Conservation (phyloP, 2,329 filamentous ascomycete genomes). For the Salinomyces thailandicus region DNA sequence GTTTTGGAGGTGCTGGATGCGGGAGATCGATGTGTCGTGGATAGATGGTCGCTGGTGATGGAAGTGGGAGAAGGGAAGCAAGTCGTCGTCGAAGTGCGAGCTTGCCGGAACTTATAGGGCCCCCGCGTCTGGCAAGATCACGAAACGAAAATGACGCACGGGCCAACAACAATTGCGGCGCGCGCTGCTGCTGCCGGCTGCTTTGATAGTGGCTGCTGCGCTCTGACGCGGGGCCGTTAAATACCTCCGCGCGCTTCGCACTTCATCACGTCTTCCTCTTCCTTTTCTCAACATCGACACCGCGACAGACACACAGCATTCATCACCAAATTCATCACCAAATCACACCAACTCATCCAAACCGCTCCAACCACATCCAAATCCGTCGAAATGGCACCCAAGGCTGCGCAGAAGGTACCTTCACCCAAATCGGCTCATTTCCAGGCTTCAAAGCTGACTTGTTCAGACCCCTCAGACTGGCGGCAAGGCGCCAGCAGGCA, state of each 20-base stretch:
- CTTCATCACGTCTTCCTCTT: conserved; percentile 20
- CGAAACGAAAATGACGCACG: background rate
- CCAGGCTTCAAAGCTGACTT: background rate
- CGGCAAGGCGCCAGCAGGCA: conserved; percentile 79
- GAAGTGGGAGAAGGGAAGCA: conserved; percentile 26
- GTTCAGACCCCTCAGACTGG: conserved; percentile 71
- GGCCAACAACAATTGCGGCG: background rate
- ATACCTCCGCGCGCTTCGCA: conserved; percentile 6
- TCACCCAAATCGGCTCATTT: conserved; percentile 3
- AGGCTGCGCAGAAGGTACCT: conserved; percentile 72
- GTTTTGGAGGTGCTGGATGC: conserved; percentile 22
- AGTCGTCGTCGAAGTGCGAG: conserved; percentile 9
- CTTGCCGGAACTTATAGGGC: conserved; percentile 1
- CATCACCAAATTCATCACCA: conserved; percentile 23
- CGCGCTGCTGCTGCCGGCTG: conserved; percentile 1
- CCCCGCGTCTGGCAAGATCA: background rate
- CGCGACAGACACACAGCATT: conserved; percentile 14
- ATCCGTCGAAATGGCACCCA: conserved; percentile 77
- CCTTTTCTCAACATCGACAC: conserved; percentile 29
- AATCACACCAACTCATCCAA: conserved; percentile 22
- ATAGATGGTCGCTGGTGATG: conserved; percentile 17
- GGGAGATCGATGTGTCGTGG: conserved; percentile 20
- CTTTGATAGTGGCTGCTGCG: background rate
- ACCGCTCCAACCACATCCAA: conserved; percentile 16
- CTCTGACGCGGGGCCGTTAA: background rate